A percentile compares a stretch with the other conserved stretches of the same genome.
phyloP scores from a whole-genome alignment of 208 protist genomes.

The Polymyxa betae region DNA sequence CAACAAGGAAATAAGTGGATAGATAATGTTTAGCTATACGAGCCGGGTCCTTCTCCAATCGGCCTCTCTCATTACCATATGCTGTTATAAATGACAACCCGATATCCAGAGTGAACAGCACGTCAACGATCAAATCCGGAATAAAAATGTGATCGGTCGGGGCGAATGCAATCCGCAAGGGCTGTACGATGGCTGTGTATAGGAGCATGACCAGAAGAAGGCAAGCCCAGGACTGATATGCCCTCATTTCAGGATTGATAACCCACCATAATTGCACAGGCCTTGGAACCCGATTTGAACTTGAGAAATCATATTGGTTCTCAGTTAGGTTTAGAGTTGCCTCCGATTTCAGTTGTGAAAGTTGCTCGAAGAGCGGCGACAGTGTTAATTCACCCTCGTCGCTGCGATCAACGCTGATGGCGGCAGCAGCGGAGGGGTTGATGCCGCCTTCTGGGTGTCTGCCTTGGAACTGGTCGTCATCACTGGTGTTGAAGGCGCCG shows the following conservation, averaged over 20 bases:
- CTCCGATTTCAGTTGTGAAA: no score
- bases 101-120: slow-evolving; percentile 18
- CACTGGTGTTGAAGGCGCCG: no score
- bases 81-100: not conserved
- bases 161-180: slow-evolving; percentile 35
- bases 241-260: not conserved
- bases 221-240: not conserved
- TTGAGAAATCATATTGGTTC: no score
- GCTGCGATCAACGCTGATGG: no score
- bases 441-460: no score
- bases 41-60: not conserved
- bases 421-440: no score
- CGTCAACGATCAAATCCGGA: slow-evolving; percentile 26
- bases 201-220: not conserved
- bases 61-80: not conserved
- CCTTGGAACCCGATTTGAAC: no score
- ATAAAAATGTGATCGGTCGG: not conserved
- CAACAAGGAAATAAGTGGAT: not conserved
- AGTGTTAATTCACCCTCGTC: no score
- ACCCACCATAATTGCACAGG: no score
- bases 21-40: not conserved
- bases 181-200: not conserved
- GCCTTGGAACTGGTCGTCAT: no score
- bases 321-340: no score
- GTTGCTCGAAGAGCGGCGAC: no score